Conservation (phyloP, 768 basidiomycete genomes). For the Xerocomellus chrysenteron region DNA sequence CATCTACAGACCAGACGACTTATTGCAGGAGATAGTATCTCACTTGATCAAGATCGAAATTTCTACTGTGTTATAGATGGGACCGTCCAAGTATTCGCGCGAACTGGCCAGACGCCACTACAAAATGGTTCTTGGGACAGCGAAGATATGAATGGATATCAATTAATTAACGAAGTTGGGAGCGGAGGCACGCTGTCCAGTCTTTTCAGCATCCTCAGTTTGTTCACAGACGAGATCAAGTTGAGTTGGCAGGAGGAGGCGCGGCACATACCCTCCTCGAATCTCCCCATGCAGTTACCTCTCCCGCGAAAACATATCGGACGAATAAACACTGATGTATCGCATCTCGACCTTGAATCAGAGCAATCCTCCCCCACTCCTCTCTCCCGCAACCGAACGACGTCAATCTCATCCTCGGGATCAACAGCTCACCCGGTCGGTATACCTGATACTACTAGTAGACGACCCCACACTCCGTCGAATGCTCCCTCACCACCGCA, state of each 20-base stretch:
- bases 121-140: slow-evolving; percentile 69
- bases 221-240: slow-evolving; percentile 94
- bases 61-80: slow-evolving; percentile 99
- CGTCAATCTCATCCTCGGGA: slow-evolving; percentile 63
- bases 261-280: slow-evolving; percentile 24
- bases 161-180: slow-evolving; percentile 93
- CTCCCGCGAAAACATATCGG: slow-evolving; percentile 29
- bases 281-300: slow-evolving; percentile 20
- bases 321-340: slow-evolving; percentile 64
- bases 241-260: slow-evolving; percentile 85
- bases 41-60: slow-evolving; percentile 86
- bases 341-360: slow-evolving; percentile 50
- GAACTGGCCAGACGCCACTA: slow-evolving; percentile 53
- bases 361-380: slow-evolving; percentile 27
- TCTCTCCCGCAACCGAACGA: slow-evolving; percentile 41
- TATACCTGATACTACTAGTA: not conserved
- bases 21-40: slow-evolving; percentile 92
- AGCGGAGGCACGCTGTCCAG: slow-evolving; percentile 94
- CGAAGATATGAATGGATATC: slow-evolving; percentile 92
- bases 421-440: slow-evolving; percentile 62
- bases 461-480: slow-evolving; percentile 11
- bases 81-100: slow-evolving; percentile 90
- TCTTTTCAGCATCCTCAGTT: slow-evolving; percentile 92
- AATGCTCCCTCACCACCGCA: slow-evolving; percentile 21
- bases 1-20: slow-evolving; percentile 95